Base-by-base conservation (phyloP, 139 green algal genomes). In the Tetradesmus obliquus region DNA sequence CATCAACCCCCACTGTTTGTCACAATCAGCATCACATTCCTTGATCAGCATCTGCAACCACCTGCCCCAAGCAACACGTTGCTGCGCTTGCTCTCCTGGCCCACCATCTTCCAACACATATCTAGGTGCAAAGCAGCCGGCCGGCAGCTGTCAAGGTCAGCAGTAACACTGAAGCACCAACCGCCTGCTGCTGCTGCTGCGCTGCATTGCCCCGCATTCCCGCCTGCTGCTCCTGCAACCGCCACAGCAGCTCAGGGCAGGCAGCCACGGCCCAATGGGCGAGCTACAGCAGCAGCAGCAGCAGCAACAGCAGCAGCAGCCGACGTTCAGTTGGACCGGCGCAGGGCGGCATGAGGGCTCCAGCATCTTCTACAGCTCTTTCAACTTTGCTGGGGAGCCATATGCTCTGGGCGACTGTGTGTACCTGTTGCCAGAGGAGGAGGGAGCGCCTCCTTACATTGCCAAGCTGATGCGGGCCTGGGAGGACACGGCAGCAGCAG, bases 391-490 rank as follows among this genome's bases (percentile, higher is more conserved):
- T 80, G 69, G 55, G 15, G 54, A 83, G 22, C 15, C 45, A 6
- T 92, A 92, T 74, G 53, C 82, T n/a, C 79, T 94, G 5, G 94
- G 94, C 1, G 94, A 95, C 82, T 91, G 71, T 17, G 93, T 95
- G 9, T 96, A 93, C 55, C 82, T 96, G 9, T 93, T 93, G 45
- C 94, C 94, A 1, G 94, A 96, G 79, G 92, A 95, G 51, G 94
- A 96, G 55, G 45, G 66, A 2, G 89, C 90, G 10, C 92, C 92
- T 24, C 94, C 92, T 4, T 96, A 96, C 89, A 91, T 96, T 71
- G 94, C 93, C 0, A 88, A 87, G 1, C 93, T 96, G 5, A 57
- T 94, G 54, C 54, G 72, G 9, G 93, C 94, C 0, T 96, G 90
- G 55, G 91, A 94, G 17, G 94, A 96, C 45, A 79, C 84, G 5